Base-by-base conservation (phyloP, 2,329 filamentous ascomycete genomes). In the Colletotrichum somersetense region DNA sequence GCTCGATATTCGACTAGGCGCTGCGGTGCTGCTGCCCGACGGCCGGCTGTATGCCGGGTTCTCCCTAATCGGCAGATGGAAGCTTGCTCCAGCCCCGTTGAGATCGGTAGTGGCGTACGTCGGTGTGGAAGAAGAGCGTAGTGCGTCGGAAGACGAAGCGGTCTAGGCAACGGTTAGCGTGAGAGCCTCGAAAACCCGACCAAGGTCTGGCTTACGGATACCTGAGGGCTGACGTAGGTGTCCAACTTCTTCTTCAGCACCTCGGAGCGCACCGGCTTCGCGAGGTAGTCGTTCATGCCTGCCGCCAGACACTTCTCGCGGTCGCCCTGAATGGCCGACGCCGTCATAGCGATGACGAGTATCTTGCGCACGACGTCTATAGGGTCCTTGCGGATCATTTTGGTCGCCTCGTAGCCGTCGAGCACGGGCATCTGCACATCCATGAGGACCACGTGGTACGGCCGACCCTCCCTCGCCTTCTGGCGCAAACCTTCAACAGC, bases 291-390 rank as follows among this genome's bases (percentile, higher is more conserved):
- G 81, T 98, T 97, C 96, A 98, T 98, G 56, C 96, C 96, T 1
- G 94, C 94, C 62, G 95, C 94, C n/a, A 98, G 85, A 76, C 96
- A 98, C 83, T 97, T 98, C 80, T 98, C 96, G 59, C 95, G 88
- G 79, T 98, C 96, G 23, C 96, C 96, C 79, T 96, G 93, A 73
- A 98, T 98, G 3, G 96, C 96, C 35, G 92, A 95, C 1, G 96
- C 96, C 1, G 96, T 98, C 96, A 98, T 98, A 66, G 96, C 96
- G 76, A 98, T 98, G 61, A 98, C 93, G n/a, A 98, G 85, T 1
- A 97, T 90, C 75, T 93, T 91, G 64, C 93, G 88, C 14, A 98
- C 94, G 10, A 89, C 88, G 46, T 94, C 91, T 71, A 94, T 89
- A 0, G 89, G 80, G 80, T 98, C 95, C 75, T 90, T 89, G 12